These are phyloP conservation scores for Dioscorea cayenensis DNA, from an alignment of 116 monocot genomes.

Conservation along the genomic window DNA sequence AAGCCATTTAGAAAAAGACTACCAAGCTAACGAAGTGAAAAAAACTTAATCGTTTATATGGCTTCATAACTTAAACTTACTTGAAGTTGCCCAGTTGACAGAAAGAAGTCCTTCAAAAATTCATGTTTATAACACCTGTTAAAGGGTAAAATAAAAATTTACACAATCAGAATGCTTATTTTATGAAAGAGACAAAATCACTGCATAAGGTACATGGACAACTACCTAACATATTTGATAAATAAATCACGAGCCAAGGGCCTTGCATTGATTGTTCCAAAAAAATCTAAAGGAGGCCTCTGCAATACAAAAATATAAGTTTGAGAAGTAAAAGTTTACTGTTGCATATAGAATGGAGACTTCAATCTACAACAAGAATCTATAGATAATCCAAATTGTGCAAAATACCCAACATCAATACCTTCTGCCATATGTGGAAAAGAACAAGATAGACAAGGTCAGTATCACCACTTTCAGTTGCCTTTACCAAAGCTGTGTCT, in stretches of 20 bases:
- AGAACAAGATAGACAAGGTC: constrained; percentile 95
- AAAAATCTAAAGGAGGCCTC: constrained; percentile 70
- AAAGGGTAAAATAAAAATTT: constrained; percentile 12
- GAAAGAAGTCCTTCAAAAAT: constrained; percentile 90
- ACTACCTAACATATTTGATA: constrained; percentile 79
- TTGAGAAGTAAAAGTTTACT: not conserved
- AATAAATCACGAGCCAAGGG: constrained; percentile 91
- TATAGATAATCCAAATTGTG: not conserved
- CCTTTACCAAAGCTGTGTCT: constrained; percentile 69
- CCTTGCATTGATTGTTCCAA: constrained; percentile 80
- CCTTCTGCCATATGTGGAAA: constrained; percentile 96
- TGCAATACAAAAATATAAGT: constrained; percentile 18
- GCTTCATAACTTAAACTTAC: constrained; percentile 38
- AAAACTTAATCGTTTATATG: not conserved
- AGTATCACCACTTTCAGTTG: constrained; percentile 95
- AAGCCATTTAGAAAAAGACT: not conserved
- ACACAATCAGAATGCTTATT: not conserved
- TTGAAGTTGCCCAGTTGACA: constrained; percentile 70
- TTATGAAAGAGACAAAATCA: not conserved
- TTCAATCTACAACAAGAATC: not conserved
- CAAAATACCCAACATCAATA: constrained; percentile 13
- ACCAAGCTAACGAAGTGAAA: not conserved
- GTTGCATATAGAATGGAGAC: not conserved
- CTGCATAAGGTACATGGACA: not conserved
- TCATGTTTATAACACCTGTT: constrained; percentile 76